Evolutionary conservation across 148 eudicot species (phyloP).

Genomic region (Amaranthus hypochondriacus): DNA sequence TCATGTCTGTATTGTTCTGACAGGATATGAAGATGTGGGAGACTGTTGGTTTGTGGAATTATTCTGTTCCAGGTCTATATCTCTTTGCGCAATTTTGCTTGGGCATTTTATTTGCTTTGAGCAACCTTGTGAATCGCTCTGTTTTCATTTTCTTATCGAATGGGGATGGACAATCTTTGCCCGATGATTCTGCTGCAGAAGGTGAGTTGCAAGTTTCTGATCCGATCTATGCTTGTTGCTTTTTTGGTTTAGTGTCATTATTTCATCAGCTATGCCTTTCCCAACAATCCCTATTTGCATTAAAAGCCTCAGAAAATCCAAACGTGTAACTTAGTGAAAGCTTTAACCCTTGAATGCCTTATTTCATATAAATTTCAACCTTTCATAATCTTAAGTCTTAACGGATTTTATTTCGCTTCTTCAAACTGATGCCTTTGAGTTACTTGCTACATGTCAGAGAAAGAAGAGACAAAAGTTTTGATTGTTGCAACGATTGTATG

Average conservation of each 20-base stretch:
- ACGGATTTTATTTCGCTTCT: background rate
- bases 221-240: too few species aligned
- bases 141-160: constrained; percentile 71
- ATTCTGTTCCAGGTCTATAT: constrained; percentile 86
- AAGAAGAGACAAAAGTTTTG: constrained; percentile 85
- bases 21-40: constrained; percentile 98
- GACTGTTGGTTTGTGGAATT: constrained; percentile 93
- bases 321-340: too few species aligned
- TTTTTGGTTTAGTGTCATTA: background rate
- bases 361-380: too few species aligned
- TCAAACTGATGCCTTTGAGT: background rate
- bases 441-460: constrained; percentile 36
- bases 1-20: background rate
- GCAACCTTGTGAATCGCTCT: constrained; percentile 92
- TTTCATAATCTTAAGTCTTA: background rate
- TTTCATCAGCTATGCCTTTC: background rate
- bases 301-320: too few species aligned
- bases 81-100: constrained; percentile 91
- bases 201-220: constrained; percentile 34
- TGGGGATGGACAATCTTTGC: constrained; percentile 48
- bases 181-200: constrained; percentile 50
- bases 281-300: too few species aligned
- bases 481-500: constrained; percentile 98
- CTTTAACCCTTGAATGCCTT: too few species aligned
- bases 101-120: constrained; percentile 83